Conservation (phyloP, 164 flowering plant genomes). For the Annona cherimola region DNA sequence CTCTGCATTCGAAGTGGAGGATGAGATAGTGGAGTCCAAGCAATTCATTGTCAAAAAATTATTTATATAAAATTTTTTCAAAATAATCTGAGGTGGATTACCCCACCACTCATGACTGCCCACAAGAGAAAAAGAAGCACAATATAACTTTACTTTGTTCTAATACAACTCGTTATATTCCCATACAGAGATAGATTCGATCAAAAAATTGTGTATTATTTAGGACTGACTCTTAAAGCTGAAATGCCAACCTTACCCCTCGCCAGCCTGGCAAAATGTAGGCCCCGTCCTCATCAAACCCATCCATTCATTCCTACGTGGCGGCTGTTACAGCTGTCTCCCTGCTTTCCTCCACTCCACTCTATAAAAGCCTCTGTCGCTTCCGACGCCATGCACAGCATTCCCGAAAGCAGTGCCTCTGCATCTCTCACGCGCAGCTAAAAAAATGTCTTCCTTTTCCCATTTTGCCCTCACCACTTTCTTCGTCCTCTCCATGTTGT, state of each 20-base stretch:
- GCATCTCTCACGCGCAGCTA: not conserved
- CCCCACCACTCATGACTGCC: too few species aligned
- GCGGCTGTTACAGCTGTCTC: not conserved
- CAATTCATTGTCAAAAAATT: too few species aligned
- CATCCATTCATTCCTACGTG: not conserved
- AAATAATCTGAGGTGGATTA: too few species aligned
- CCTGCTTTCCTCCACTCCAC: not conserved
- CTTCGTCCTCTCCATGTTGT: conserved; percentile 2
- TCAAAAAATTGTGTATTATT: too few species aligned
- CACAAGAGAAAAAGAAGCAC: too few species aligned
- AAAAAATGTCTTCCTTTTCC: not conserved
- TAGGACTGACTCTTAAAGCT: not conserved
- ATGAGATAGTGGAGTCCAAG: too few species aligned
- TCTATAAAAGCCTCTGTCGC: not conserved
- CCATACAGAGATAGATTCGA: too few species aligned
- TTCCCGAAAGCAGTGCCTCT: not conserved
- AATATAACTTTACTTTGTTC: too few species aligned
- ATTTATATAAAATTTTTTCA: too few species aligned
- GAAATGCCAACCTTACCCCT: not conserved
- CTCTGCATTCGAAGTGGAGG: too few species aligned
- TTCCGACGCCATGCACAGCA: not conserved
- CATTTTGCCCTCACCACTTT: not conserved
- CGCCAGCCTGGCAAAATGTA: not conserved
- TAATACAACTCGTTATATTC: too few species aligned
- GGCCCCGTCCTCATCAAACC: not conserved